phyloP scores from a whole-genome alignment of 1,284 basidiomycete genomes.

The Cryptococcus maquisensis region DNA sequence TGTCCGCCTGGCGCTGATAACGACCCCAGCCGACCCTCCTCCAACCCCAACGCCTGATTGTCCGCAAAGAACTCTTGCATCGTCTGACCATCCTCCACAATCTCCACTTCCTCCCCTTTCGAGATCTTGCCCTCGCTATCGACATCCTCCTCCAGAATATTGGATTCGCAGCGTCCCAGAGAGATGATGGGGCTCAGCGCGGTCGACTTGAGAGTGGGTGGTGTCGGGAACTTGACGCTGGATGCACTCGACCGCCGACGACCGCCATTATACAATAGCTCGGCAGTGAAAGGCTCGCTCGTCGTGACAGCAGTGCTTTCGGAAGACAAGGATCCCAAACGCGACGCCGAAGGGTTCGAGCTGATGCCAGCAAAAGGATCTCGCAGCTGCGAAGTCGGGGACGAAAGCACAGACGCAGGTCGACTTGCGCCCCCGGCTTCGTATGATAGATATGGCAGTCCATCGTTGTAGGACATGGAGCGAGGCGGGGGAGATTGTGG shows the following conservation, averaged over 20 bases:
- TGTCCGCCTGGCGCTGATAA: conserved; percentile 1
- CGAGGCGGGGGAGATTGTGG: neutral
- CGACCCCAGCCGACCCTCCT: neutral
- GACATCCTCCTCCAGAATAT: conserved; percentile 4
- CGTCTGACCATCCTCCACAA: conserved; percentile 14
- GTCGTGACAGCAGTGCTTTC: too few relatives aligned
- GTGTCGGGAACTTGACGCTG: neutral
- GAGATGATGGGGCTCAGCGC: conserved; percentile 16
- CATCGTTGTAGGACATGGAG: too few relatives aligned
- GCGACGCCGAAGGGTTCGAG: too few relatives aligned
- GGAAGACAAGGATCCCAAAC: too few relatives aligned
- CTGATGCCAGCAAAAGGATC: too few relatives aligned
- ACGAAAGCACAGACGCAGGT: too few relatives aligned
- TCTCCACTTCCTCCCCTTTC: neutral
- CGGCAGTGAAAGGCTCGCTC: conserved; percentile 13
- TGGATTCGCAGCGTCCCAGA: conserved; percentile 5
- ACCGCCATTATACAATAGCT: conserved; percentile 8
- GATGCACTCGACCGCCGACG: neutral
- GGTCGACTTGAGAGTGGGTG: neutral
- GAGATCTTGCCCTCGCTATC: conserved; percentile 1
- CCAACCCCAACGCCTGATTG: conserved; percentile 10
- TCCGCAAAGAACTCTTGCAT: conserved; percentile 37
- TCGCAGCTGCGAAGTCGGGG: too few relatives aligned
- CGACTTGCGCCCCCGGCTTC: too few relatives aligned
- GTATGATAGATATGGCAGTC: too few relatives aligned